Evolutionary conservation across 768 basidiomycete genomes (phyloP).

Genomic region (Boletus rubropictus): DNA sequence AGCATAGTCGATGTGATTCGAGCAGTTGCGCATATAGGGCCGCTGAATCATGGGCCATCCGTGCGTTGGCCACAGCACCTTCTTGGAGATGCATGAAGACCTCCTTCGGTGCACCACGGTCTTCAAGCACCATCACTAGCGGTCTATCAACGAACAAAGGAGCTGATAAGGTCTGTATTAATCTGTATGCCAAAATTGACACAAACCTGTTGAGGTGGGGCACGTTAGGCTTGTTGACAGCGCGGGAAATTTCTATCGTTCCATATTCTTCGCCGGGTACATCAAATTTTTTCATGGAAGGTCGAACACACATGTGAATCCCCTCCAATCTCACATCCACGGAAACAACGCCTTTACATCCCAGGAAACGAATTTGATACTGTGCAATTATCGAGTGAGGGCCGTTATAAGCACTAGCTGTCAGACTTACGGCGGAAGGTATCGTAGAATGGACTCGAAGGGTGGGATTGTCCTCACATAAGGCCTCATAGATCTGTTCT

Average conservation of each 20-base stretch:
- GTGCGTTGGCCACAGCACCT: slow-evolving; percentile 47
- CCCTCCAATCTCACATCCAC: slow-evolving; percentile 53
- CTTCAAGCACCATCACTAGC: slow-evolving; percentile 74
- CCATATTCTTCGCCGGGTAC: slow-evolving; percentile 43
- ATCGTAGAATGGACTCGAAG: slow-evolving; percentile 32
- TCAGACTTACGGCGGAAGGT: slow-evolving; percentile 57
- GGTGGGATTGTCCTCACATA: slow-evolving; percentile 41
- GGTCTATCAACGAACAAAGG: slow-evolving; percentile 39
- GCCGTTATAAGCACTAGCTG: not conserved
- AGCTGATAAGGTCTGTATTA: not conserved
- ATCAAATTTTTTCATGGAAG: slow-evolving; percentile 73
- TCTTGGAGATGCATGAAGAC: slow-evolving; percentile 61
- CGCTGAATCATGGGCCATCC: slow-evolving; percentile 56
- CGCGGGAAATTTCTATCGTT: slow-evolving; percentile 67
- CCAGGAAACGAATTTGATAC: slow-evolving; percentile 80
- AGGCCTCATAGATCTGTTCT: slow-evolving; percentile 51
- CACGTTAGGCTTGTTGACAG: slow-evolving; percentile 52
- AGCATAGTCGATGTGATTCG: slow-evolving; percentile 41
- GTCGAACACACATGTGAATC: slow-evolving; percentile 62
- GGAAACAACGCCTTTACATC: slow-evolving; percentile 76
- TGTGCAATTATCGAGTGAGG: slow-evolving; percentile 20
- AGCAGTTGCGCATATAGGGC: slow-evolving; percentile 45
- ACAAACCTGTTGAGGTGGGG: slow-evolving; percentile 77
- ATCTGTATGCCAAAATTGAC: not conserved
- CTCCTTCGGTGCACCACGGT: slow-evolving; percentile 54